phyloP scores from a whole-genome alignment of 768 basidiomycete genomes.

The Kwoniella dendrophila region DNA sequence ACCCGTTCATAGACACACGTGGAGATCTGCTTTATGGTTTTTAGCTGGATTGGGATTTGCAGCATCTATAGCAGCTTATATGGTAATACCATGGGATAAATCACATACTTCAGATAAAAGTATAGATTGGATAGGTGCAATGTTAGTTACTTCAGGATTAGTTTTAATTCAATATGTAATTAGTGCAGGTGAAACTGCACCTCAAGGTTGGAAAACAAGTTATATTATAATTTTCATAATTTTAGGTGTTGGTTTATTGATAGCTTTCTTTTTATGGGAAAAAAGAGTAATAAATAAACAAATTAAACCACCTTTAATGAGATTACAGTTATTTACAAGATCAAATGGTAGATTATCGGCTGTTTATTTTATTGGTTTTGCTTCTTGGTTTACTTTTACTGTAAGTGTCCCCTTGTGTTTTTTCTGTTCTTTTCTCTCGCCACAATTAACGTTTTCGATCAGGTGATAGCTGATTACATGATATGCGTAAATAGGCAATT shows the following conservation, averaged over 20 bases:
- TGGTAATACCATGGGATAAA: conserved; percentile 68
- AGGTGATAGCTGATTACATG: not conserved
- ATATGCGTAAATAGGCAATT: conserved; percentile 1
- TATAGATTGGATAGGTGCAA: conserved; percentile 78
- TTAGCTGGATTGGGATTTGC: conserved; percentile 64
- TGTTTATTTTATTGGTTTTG: conserved; percentile 46
- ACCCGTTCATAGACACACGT: conserved; percentile 54
- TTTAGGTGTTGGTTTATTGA: conserved; percentile 65
- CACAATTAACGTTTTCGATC: too few relatives aligned
- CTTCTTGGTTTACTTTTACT: conserved; percentile 47
- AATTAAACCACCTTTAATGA: conserved; percentile 49
- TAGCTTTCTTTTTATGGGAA: conserved; percentile 69
- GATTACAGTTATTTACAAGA: conserved; percentile 50
- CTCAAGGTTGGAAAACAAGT: conserved; percentile 65
- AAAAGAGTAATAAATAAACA: conserved; percentile 61
- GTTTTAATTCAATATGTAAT: conserved; percentile 74
- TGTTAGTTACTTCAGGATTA: conserved; percentile 67
- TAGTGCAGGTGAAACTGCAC: conserved; percentile 67
- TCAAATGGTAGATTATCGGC: conserved; percentile 48
- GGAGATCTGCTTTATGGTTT: conserved; percentile 71
- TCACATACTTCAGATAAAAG: conserved; percentile 51
- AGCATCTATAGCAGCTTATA: conserved; percentile 62
- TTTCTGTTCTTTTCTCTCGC: too few relatives aligned
- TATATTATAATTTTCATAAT: conserved; percentile 74
- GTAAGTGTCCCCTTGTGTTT: conserved; percentile 32